Conservation (phyloP, 805 yeast species). For the Kregervanrija fluxuum region DNA sequence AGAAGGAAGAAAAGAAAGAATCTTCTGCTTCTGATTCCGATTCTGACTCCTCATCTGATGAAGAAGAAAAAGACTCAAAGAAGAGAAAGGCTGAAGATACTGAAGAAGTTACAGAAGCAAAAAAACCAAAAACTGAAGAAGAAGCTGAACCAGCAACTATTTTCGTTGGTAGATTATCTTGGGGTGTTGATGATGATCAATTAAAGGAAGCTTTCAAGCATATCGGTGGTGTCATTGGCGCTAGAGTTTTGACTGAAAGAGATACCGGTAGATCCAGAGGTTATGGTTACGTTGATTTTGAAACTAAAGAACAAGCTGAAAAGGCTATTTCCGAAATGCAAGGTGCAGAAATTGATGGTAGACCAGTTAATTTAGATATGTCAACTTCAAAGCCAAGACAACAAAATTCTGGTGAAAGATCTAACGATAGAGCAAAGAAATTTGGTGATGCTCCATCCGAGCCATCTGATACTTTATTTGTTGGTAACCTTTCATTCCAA, state of each 20-base stretch:
- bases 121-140: constrained; percentile 39
- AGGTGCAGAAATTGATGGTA: constrained; percentile 94
- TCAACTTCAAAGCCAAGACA: constrained; percentile 75
- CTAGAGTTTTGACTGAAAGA: constrained; percentile 92
- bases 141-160: constrained; percentile 72
- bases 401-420: constrained; percentile 40
- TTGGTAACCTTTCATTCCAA: constrained; percentile 93
- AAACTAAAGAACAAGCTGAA: constrained; percentile 67
- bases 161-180: constrained; percentile 94
- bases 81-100: constrained; percentile 36
- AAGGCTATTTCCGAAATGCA: constrained; percentile 79
- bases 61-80: constrained; percentile 27
- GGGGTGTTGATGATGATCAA: constrained; percentile 97
- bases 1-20: constrained; percentile 10
- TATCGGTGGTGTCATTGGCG: constrained; percentile 72
- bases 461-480: constrained; percentile 93
- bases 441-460: constrained; percentile 86
- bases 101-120: constrained; percentile 34
- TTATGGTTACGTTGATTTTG: constrained; percentile 96
- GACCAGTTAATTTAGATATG: constrained; percentile 90
- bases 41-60: constrained; percentile 16
- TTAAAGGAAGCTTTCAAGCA: constrained; percentile 79
- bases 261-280: constrained; percentile 84
- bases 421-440: constrained; percentile 73
- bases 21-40: constrained; percentile 22